phyloP scores from a whole-genome alignment of 2,329 filamentous ascomycete genomes.

The Beauveria australis region DNA sequence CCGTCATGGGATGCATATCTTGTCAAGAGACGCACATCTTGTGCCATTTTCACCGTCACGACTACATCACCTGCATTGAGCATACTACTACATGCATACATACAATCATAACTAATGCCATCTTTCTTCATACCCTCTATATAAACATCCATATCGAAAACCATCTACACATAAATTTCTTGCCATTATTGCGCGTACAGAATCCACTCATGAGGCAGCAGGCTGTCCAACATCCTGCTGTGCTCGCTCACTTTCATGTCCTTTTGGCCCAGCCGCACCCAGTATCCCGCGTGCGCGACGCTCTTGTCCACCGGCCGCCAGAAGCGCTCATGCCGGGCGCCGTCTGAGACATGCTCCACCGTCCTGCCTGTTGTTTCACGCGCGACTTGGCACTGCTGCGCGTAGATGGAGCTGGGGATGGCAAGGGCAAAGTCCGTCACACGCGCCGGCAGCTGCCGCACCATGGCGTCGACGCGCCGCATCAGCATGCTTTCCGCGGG shows the following conservation, averaged over 20 bases:
- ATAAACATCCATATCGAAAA: not conserved
- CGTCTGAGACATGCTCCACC: constrained; percentile 14
- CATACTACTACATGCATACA: constrained; percentile 1
- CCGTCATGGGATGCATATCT: not conserved
- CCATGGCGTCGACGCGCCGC: constrained; percentile 16
- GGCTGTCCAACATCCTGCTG: not conserved
- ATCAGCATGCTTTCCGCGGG: constrained; percentile 5
- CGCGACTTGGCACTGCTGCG: constrained; percentile 13
- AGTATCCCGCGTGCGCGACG: constrained; percentile 17
- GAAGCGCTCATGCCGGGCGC: constrained; percentile 15
- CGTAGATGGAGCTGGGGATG: constrained; percentile 18
- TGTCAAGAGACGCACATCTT: not conserved
- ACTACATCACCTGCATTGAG: not conserved
- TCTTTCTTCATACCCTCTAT: constrained; percentile 4
- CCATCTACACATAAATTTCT: not conserved
- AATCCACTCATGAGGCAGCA: constrained; percentile 5
- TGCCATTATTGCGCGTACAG: constrained; percentile 7
- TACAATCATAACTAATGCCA: constrained; percentile 6
- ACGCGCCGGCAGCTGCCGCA: constrained; percentile 12
- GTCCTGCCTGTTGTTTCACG: not conserved
- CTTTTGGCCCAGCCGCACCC: constrained; percentile 19
- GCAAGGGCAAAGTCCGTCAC: constrained; percentile 17
- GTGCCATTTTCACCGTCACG: not conserved
- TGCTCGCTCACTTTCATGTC: constrained; percentile 12
- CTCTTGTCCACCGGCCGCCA: constrained; percentile 16